Percentiles rank a stretch among this genome's conserved stretches.
These are phyloP conservation scores for Fusarium sp. DNA, from an alignment of 2,329 filamentous ascomycete genomes.

Conservation along the genomic window DNA sequence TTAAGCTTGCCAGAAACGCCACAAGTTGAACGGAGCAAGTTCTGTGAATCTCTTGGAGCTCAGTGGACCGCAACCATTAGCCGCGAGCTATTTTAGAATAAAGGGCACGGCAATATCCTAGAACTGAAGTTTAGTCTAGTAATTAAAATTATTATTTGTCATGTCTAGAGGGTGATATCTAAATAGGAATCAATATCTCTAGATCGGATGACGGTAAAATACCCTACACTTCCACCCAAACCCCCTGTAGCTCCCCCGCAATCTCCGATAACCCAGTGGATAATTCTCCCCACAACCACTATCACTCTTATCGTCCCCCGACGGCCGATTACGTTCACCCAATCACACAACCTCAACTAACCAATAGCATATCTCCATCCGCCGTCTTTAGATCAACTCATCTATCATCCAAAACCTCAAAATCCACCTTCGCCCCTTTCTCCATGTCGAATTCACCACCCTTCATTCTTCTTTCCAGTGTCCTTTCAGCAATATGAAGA, in stretches of 20 bases:
- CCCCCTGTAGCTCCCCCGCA: neutral
- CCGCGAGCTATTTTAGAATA: no score
- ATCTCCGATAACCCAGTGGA: rapidly evolving
- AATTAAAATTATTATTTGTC: no score
- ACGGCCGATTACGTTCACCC: neutral
- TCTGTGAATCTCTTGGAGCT: no score
- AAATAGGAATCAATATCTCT: no score
- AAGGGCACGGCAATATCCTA: no score
- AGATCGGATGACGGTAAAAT: no score
- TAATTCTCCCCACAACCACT: neutral
- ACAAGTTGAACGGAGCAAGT: no score
- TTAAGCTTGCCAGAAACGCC: no score
- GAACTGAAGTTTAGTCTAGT: no score
- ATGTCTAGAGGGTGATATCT: no score
- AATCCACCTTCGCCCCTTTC: neutral
- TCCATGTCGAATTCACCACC: neutral
- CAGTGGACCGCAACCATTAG: no score
- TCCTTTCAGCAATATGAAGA: rapidly evolving
- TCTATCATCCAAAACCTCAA: neutral
- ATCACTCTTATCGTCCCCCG: neutral
- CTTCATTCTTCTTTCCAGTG: rapidly evolving
- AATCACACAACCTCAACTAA: neutral
- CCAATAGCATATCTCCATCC: neutral
- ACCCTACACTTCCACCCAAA: neutral
- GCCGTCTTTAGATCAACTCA: neutral